Evolutionary conservation across 768 basidiomycete genomes (phyloP).

Genomic region (Termitomyces eurrhizus): DNA sequence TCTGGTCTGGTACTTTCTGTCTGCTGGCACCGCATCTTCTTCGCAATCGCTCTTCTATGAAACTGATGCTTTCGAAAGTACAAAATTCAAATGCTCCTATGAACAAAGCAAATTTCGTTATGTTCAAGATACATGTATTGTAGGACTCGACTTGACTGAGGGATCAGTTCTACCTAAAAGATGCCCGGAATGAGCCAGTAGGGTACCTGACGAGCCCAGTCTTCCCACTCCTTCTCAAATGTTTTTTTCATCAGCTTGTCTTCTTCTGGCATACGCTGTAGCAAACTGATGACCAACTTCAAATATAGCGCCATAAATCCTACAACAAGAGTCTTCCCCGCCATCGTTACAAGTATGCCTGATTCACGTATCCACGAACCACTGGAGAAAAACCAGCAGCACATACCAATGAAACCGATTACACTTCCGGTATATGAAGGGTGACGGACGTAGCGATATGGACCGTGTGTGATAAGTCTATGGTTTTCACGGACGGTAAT

Average conservation of each 20-base stretch:
- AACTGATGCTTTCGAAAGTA: no score
- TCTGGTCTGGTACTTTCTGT: no score
- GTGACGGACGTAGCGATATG: slow-evolving; percentile 1
- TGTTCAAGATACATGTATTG: no score
- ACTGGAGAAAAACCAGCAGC: not conserved
- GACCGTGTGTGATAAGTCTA: not conserved
- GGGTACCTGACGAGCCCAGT: slow-evolving; percentile 14
- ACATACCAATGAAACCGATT: not conserved
- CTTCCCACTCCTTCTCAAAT: slow-evolving; percentile 16
- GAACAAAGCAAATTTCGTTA: no score
- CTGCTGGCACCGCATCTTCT: no score
- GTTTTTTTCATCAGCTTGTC: slow-evolving; percentile 10
- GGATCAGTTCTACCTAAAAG: no score
- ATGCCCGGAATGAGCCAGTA: slow-evolving; percentile 11
- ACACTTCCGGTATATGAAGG: not conserved
- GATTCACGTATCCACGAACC: slow-evolving; percentile 3
- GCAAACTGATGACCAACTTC: not conserved
- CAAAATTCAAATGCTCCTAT: no score
- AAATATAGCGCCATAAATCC: not conserved
- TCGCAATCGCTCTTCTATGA: no score
- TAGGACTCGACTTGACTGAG: no score
- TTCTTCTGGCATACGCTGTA: slow-evolving; percentile 9
- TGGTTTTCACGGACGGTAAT: not conserved
- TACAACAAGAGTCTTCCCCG: not conserved
- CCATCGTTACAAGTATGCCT: not conserved